A percentile compares a stretch with the other conserved stretches of the same genome.
phyloP scores from a whole-genome alignment of 176 grass and related monocot species.

The Aegilops sharonensis region DNA sequence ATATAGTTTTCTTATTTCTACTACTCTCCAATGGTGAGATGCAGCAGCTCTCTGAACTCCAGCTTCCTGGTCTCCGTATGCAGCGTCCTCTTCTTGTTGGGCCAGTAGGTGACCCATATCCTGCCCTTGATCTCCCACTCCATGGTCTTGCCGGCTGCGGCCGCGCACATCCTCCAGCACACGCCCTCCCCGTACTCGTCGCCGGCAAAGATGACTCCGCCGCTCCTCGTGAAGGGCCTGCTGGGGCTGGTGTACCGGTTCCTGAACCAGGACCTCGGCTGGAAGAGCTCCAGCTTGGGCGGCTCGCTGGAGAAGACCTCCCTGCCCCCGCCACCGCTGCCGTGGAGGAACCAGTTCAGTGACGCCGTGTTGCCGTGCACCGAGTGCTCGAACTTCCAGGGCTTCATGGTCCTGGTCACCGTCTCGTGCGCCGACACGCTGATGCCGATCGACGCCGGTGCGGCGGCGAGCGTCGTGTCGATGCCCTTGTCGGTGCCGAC shows the following conservation, averaged over 20 bases:
- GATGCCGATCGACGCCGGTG: slow-evolving; percentile 39
- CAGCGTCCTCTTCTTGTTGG: slow-evolving; percentile 59
- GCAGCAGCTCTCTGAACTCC: slow-evolving; percentile 60
- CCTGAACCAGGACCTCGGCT: slow-evolving; percentile 53
- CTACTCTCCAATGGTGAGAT: slow-evolving; percentile 38
- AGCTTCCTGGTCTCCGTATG: slow-evolving; percentile 69
- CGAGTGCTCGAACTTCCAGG: slow-evolving; percentile 81
- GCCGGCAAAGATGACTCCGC: slow-evolving; percentile 68
- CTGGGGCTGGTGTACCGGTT: slow-evolving; percentile 48
- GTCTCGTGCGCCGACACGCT: slow-evolving; percentile 46
- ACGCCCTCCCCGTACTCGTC: slow-evolving; percentile 73
- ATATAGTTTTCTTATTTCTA: neutral
- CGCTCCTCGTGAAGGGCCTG: slow-evolving; percentile 62
- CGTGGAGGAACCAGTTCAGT: slow-evolving; percentile 73
- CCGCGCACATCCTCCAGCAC: slow-evolving; percentile 59
- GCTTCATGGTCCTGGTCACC: slow-evolving; percentile 42
- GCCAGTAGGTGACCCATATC: slow-evolving; percentile 85
- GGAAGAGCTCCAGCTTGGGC: slow-evolving; percentile 41
- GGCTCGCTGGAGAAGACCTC: slow-evolving; percentile 73
- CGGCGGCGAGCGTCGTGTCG: slow-evolving; percentile 38
- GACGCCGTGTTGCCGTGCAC: slow-evolving; percentile 45
- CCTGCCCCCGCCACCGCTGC: slow-evolving; percentile 34
- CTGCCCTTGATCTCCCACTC: slow-evolving; percentile 81
- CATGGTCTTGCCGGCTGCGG: slow-evolving; percentile 52
- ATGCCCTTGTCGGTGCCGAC: slow-evolving; percentile 42